Evolutionary conservation across 371 early-diverging fungal species (phyloP), one percentile per base, ranked within the genome.

Genomic region (Batrachochytrium dendrobatidis): DNA sequence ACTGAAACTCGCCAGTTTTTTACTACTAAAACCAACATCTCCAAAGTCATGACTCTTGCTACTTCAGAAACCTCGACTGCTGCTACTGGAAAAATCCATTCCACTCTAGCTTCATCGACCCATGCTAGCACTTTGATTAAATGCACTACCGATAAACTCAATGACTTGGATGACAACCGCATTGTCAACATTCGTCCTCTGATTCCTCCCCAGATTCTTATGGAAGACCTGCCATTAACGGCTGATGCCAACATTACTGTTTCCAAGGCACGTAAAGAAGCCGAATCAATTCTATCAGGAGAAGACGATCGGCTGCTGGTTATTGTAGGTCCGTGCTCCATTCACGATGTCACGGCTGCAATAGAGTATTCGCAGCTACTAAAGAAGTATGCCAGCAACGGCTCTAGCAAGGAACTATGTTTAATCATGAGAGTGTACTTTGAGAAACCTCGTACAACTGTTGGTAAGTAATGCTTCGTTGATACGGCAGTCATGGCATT

Each of bases 361-460:
- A 69, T 87, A 33, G 91, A 88, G 65, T 91, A 91, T 61, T 67
- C 73, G 65, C 51, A 56, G 7, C 60, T 52, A 15, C 78, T 92
- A 35, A 80, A 84, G 56, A 71, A 74, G 4, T 77, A 82, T 59
- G 78, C 82, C 25, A 76, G 81, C 26, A 72, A 79, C 53, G 67
- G 72, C 24, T 46, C 70, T 29, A 72, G 67, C 28, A 62, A 61
- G 1, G 92, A 94, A 29, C 68, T 94, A 53, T 62, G 80, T 24
- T 87, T 94, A 43, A 83, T 94, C 56, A 92, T 94, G 93, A 76
- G 94, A 46, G 88, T 87, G 43, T 89, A 89, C 79, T 94, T 94
- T 72, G 94, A 94, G 76, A 94, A 94, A 74, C 94, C 94, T 15
- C 74, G 94, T 59, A 92, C 94, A 4, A 94, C 92, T 15, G 91